A percentile compares a stretch with the other conserved stretches of the same genome.
Conservation (phyloP, 2,329 filamentous ascomycete species). For the Paecilomyces fulvus region DNA sequence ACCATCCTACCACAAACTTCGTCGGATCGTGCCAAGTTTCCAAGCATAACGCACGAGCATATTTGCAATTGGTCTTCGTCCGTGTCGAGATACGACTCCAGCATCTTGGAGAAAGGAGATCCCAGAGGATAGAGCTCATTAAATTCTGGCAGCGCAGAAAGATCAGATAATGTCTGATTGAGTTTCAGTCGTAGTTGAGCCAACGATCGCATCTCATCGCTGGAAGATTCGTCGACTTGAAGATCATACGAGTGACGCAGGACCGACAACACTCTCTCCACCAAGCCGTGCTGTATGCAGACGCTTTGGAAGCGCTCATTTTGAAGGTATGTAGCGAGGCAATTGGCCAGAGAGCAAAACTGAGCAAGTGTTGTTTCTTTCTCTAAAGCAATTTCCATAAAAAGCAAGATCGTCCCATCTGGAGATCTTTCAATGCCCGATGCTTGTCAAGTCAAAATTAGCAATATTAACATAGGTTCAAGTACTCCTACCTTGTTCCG, state of each 20-base stretch:
- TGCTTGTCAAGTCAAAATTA: slow-evolving; percentile 14
- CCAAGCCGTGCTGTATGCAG: slow-evolving; percentile 24
- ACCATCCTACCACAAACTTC: slow-evolving; percentile 35
- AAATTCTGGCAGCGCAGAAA: slow-evolving; percentile 31
- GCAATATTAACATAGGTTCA: not conserved
- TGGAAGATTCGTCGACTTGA: slow-evolving; percentile 15
- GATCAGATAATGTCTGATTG: slow-evolving; percentile 33
- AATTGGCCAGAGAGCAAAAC: slow-evolving; percentile 24
- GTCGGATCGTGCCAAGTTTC: slow-evolving; percentile 39
- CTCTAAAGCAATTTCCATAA: slow-evolving; percentile 25
- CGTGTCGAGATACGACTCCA: slow-evolving; percentile 33
- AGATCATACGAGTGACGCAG: slow-evolving; percentile 23
- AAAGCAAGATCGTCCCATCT: slow-evolving; percentile 24
- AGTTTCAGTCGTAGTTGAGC: slow-evolving; percentile 29
- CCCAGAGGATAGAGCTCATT: slow-evolving; percentile 30
- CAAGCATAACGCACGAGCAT: slow-evolving; percentile 40
- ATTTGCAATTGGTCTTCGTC: slow-evolving; percentile 37
- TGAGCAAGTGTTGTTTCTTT: slow-evolving; percentile 18
- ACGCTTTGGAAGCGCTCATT: slow-evolving; percentile 30
- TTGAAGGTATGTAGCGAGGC: slow-evolving; percentile 26
- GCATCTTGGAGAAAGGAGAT: slow-evolving; percentile 24
- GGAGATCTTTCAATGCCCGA: slow-evolving; percentile 26
- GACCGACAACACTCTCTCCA: slow-evolving; percentile 24
- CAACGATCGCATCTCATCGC: slow-evolving; percentile 27
- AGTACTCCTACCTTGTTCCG: slow-evolving; percentile 28